Evolutionary conservation across 2,329 filamentous ascomycete species (phyloP), one percentile per base, ranked within the genome.

Genomic region (Sarocladiaceae sp.): DNA sequence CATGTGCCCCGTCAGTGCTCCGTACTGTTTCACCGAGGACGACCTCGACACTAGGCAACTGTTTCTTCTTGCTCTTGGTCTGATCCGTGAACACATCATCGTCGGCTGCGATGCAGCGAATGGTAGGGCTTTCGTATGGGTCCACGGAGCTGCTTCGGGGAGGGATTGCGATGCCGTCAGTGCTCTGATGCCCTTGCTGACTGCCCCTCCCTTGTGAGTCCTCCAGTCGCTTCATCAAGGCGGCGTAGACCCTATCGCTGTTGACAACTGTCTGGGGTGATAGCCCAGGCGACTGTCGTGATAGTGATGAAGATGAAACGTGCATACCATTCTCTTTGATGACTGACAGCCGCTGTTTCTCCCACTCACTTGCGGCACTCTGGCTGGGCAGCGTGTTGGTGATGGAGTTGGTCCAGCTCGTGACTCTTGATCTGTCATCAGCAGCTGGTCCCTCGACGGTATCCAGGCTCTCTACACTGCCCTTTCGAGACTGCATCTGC

Each of bases 381-480:
- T 70, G 47, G 58, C 63, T 77, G 5, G 71, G 61, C 3, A 76
- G 72, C 3, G 75, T 79, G 46, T 73, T 73, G 2, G 71, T 68
- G 1, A 75, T 77, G 0, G 83, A 85, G 48, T 80, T 78, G 4
- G 75, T 76, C 84, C 84, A 88, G 58, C 83, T 88, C 2, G 83
- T 86, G 42, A 86, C 77, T 18, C 83, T 67, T n/a, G 80, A 84
- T 50, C 67, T 76, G 16, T 78, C 73, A 31, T 76, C 73, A 12
- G 61, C 66, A 1, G 53, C 55, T 42, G 61, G 62, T 32, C 58
- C 61, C 27, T 59, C 60, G 5, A 67, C 65, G 44, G 63, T 70
- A 18, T 51, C 52, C 2, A 73, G 50, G 47, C 71, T 80, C 47
- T 73, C 73, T 4, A 79, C 52, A 48, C 78, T 81, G 1, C 75